A percentile compares a stretch with the other conserved stretches of the same genome.
phyloP scores from a whole-genome alignment of 495 filamentous ascomycete species.

The Chlorociboria aeruginascens region DNA sequence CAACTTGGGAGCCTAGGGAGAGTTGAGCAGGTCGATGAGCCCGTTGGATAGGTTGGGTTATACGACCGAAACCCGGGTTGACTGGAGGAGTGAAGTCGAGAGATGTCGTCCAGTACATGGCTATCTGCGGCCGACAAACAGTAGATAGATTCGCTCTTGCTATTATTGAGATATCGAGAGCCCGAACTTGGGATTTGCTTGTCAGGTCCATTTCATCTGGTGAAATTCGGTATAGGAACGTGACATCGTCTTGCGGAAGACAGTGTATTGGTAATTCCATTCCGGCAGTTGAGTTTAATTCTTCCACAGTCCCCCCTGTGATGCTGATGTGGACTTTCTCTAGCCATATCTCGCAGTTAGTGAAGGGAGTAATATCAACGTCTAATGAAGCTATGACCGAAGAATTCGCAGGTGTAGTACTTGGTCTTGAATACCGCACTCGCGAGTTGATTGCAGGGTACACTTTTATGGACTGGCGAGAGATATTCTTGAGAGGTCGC shows the following conservation, averaged over 20 bases:
- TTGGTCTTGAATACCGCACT: slow-evolving; percentile 66
- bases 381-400: slow-evolving; percentile 65
- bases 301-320: slow-evolving; percentile 54
- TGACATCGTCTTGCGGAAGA: slow-evolving; percentile 72
- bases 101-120: slow-evolving; percentile 69
- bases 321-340: slow-evolving; percentile 53
- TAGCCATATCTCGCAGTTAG: slow-evolving; percentile 59
- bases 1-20: slow-evolving; percentile 35
- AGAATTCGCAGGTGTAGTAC: slow-evolving; percentile 48
- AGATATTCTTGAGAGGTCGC: slow-evolving; percentile 48
- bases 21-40: slow-evolving; percentile 50
- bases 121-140: slow-evolving; percentile 58
- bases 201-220: slow-evolving; percentile 47
- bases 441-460: slow-evolving; percentile 75
- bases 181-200: slow-evolving; percentile 30
- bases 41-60: slow-evolving; percentile 51
- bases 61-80: slow-evolving; percentile 37
- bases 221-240: slow-evolving; percentile 68
- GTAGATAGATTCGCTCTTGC: slow-evolving; percentile 51
- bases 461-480: slow-evolving; percentile 54
- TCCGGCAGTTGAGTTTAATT: slow-evolving; percentile 47
- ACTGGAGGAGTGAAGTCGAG: slow-evolving; percentile 71
- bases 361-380: slow-evolving; percentile 76
- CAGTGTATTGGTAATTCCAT: slow-evolving; percentile 55
- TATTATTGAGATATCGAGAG: slow-evolving; percentile 48